phyloP scores from a whole-genome alignment of 768 basidiomycete genomes.

The Myochromella boudieri region DNA sequence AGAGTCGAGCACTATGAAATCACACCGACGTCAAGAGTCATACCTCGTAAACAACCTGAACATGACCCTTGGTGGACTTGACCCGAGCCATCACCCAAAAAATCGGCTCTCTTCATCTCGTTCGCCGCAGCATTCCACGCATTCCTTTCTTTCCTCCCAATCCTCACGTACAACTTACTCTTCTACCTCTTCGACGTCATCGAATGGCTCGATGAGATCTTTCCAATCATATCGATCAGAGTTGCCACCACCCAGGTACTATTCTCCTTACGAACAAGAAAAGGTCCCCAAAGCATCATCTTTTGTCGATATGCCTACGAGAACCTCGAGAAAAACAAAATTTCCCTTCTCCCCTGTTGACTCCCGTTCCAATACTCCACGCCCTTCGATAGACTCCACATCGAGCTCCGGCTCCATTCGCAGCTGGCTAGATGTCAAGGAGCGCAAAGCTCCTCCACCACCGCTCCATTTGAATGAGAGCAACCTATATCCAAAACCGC shows the following conservation, averaged over 20 bases:
- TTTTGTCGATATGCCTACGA: background rate
- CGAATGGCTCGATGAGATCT: background rate
- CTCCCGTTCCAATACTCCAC: slow-evolving; percentile 2
- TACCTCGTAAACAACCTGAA: slow-evolving; percentile 10
- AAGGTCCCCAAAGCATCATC: slow-evolving; percentile 1
- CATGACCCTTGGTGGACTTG: background rate
- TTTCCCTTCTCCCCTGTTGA: background rate
- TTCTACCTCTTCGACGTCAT: slow-evolving; percentile 1
- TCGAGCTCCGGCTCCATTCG: background rate
- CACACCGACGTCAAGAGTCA: background rate
- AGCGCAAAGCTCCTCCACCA: slow-evolving; percentile 12
- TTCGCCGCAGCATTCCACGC: background rate
- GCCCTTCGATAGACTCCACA: slow-evolving; percentile 12
- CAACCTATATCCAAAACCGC: slow-evolving; percentile 7
- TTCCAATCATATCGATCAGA: background rate
- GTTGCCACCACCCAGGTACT: background rate
- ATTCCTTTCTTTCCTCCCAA: background rate
- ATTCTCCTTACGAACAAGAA: background rate
- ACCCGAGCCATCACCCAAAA: slow-evolving; percentile 6
- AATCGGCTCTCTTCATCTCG: background rate
- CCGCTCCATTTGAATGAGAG: slow-evolving; percentile 12
- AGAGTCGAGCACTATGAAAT: background rate
- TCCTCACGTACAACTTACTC: background rate
- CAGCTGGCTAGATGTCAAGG: slow-evolving; percentile 5
- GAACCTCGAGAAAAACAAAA: background rate